These are phyloP conservation scores for Asterochloris sp. DNA, from an alignment of 139 green algal species.

Conservation along the genomic window DNA sequence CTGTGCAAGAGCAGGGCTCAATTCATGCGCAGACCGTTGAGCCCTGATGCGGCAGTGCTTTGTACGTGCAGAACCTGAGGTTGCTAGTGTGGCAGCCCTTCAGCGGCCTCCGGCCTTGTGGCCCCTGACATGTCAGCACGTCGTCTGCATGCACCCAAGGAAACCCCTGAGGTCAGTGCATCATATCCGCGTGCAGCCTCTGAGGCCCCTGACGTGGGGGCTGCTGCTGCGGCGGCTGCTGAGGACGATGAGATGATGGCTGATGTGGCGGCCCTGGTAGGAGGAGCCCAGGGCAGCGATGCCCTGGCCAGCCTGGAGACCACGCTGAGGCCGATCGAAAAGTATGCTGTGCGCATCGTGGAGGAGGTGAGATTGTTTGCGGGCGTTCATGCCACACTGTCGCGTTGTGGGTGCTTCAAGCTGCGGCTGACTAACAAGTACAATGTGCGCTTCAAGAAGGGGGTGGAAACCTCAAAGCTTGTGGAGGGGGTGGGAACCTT, in stretches of 20 bases:
- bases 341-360: constrained; percentile 57
- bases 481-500: too few relatives aligned
- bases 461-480: not conserved
- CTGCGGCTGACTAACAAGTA: not conserved
- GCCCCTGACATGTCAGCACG: too few relatives aligned
- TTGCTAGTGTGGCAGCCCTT: too few relatives aligned
- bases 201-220: not conserved
- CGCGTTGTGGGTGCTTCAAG: too few relatives aligned
- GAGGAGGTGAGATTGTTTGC: constrained; percentile 23
- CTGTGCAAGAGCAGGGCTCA: too few relatives aligned
- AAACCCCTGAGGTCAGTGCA: too few relatives aligned
- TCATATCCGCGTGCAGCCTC: too few relatives aligned
- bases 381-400: not conserved
- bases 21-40: too few relatives aligned
- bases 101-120: too few relatives aligned
- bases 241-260: constrained; percentile 44
- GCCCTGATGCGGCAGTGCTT: too few relatives aligned
- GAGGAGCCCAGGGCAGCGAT: constrained; percentile 19
- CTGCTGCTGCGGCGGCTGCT: not conserved
- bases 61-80: too few relatives aligned
- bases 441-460: not conserved
- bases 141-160: too few relatives aligned
- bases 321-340: constrained; percentile 54
- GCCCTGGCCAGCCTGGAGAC: constrained; percentile 32
- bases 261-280: constrained; percentile 35